Percentiles rank a stretch among this genome's conserved stretches.
phyloP scores from a whole-genome alignment of 768 basidiomycete species.

The Hygrocybe punicea region DNA sequence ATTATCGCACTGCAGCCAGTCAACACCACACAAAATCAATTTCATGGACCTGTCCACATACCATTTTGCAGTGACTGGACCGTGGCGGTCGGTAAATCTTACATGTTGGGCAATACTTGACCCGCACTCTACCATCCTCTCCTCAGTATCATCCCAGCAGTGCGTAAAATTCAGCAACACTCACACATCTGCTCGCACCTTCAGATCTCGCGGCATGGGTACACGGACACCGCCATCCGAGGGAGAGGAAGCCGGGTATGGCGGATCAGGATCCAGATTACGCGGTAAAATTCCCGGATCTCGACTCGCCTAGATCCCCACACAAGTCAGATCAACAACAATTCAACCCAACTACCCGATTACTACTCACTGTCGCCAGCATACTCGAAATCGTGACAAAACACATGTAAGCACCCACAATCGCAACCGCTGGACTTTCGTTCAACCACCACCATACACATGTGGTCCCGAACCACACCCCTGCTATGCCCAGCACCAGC shows the following conservation, averaged over 20 bases:
- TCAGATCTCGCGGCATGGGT: constrained; percentile 79
- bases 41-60: constrained; percentile 31
- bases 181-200: constrained; percentile 73
- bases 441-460: constrained; percentile 87
- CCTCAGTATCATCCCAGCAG: neutral
- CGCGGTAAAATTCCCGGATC: constrained; percentile 91
- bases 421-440: constrained; percentile 66
- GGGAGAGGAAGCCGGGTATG: constrained; percentile 59
- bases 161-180: constrained; percentile 27
- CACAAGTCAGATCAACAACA: neutral
- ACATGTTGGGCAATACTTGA: constrained; percentile 94
- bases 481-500: constrained; percentile 64
- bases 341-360: constrained; percentile 2
- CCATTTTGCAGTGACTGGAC: constrained; percentile 94
- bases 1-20: constrained; percentile 79
- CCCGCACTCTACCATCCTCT: constrained; percentile 59
- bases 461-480: constrained; percentile 85
- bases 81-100: constrained; percentile 89
- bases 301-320: constrained; percentile 58
- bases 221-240: constrained; percentile 58
- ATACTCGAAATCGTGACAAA: constrained; percentile 71
- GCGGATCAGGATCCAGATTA: constrained; percentile 81
- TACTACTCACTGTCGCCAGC: constrained; percentile 63
- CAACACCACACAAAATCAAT: neutral
- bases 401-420: constrained; percentile 47